Conservation (phyloP, 164 flowering plant species). For the Nymphaea thermarum region DNA sequence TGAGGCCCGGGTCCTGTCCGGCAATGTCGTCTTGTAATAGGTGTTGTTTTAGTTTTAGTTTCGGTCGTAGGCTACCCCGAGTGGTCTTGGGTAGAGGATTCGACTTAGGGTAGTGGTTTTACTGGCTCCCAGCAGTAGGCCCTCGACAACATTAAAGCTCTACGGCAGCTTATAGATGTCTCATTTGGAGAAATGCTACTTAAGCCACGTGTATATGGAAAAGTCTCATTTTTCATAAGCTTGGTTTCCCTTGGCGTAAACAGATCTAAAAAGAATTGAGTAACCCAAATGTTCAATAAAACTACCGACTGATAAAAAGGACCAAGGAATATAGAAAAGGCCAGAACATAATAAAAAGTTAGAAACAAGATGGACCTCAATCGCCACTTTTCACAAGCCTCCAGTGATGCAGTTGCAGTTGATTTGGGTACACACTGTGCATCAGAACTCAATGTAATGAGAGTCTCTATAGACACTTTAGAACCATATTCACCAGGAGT, state of each 20-base stretch:
- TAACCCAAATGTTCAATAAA: not conserved
- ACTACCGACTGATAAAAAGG: not conserved
- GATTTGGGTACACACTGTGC: not conserved
- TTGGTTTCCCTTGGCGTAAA: conserved; percentile 68
- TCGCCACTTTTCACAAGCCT: conserved; percentile 74
- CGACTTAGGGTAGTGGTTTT: too few species aligned
- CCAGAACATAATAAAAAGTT: not conserved
- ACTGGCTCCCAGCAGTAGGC: too few species aligned
- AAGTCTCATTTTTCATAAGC: conserved; percentile 66
- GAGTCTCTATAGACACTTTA: not conserved
- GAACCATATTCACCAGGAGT: not conserved
- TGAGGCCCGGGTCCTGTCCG: too few species aligned
- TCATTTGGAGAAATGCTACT: conserved; percentile 45
- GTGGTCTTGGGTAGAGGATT: too few species aligned
- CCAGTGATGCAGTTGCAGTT: conserved; percentile 27
- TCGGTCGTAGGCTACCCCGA: too few species aligned
- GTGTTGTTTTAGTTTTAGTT: too few species aligned
- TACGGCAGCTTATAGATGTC: conserved; percentile 40
- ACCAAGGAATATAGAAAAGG: not conserved
- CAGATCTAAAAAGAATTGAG: not conserved
- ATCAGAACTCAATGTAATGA: not conserved
- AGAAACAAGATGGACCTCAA: conserved; percentile 29
- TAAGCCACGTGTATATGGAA: conserved; percentile 69
- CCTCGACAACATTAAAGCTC: conserved; percentile 61
- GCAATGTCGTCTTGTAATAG: too few species aligned